Conservation (phyloP, 441 rosid genomes). For the Omphalea diandra region DNA sequence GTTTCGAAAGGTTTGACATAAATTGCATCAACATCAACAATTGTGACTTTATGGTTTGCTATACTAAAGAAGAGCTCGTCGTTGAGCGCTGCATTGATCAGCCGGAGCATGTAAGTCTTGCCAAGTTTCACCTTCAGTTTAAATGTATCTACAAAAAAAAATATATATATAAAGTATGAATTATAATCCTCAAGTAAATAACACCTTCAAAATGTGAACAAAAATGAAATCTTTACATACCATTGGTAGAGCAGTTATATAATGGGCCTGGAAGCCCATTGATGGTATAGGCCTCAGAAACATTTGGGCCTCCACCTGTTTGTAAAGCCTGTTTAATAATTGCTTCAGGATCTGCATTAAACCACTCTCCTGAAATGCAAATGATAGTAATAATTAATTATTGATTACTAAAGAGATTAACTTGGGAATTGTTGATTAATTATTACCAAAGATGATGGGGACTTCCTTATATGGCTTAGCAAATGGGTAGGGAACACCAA, state of each 20-base stretch:
- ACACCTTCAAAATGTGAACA: not conserved
- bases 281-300: conserved; percentile 68
- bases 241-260: conserved; percentile 67
- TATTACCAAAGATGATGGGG: conserved; percentile 58
- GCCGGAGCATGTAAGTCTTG: conserved; percentile 59
- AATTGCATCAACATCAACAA: conserved; percentile 67
- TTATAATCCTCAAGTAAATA: too few species aligned
- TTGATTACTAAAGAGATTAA: too few species aligned
- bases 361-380: conserved; percentile 67
- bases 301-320: conserved; percentile 78
- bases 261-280: conserved; percentile 78
- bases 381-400: not conserved
- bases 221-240: conserved; percentile 24
- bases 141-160: conserved; percentile 48
- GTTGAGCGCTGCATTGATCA: conserved; percentile 77
- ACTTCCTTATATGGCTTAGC: conserved; percentile 58
- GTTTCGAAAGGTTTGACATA: conserved; percentile 70
- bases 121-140: conserved; percentile 67
- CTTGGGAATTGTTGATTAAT: too few species aligned
- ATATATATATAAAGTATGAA: too few species aligned
- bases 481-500: conserved; percentile 54
- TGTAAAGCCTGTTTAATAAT: conserved; percentile 55
- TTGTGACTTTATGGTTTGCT: conserved; percentile 60
- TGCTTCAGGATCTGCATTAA: conserved; percentile 69
- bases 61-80: conserved; percentile 82